These are phyloP conservation scores for Carpinus fangiana DNA, from an alignment of 306 rosid species.

Conservation along the genomic window DNA sequence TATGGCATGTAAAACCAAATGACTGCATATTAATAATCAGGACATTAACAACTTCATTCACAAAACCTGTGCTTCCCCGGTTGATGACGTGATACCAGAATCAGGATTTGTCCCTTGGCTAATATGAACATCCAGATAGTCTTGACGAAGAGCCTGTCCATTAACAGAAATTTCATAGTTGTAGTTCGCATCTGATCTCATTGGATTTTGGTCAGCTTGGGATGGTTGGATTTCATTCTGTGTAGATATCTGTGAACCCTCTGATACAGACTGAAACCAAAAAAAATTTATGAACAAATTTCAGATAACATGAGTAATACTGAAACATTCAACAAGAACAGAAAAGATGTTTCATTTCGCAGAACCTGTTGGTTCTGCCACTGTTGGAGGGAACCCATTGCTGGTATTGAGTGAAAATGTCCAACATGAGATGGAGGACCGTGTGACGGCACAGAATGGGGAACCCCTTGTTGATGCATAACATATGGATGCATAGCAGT, in stretches of 20 bases:
- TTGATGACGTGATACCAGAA: slow-evolving; percentile 55
- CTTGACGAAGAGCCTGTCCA: slow-evolving; percentile 67
- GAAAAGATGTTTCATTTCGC: slow-evolving; percentile 8
- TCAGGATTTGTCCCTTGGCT: slow-evolving; percentile 54
- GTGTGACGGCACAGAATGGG: slow-evolving; percentile 73
- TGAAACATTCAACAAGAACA: background rate
- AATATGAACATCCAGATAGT: slow-evolving; percentile 56
- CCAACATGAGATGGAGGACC: slow-evolving; percentile 81
- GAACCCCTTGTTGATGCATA: slow-evolving; percentile 86
- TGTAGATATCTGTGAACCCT: slow-evolving; percentile 54
- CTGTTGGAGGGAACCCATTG: slow-evolving; percentile 76
- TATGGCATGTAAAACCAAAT: slow-evolving; percentile 12
- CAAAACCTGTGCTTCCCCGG: slow-evolving; percentile 67
- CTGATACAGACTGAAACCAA: slow-evolving; percentile 54
- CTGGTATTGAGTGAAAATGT: slow-evolving; percentile 68
- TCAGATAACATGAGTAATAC: background rate
- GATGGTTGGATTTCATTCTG: slow-evolving; percentile 59
- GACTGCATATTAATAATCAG: background rate
- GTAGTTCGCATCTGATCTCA: slow-evolving; percentile 58
- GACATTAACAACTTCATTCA: slow-evolving; percentile 10
- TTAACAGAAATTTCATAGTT: slow-evolving; percentile 68
- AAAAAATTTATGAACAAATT: slow-evolving; percentile 14
- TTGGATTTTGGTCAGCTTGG: slow-evolving; percentile 63
- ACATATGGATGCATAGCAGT: slow-evolving; percentile 82
- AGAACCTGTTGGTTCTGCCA: slow-evolving; percentile 90